Conservation (phyloP, 768 basidiomycete genomes). For the Phanerochaete sordida region DNA sequence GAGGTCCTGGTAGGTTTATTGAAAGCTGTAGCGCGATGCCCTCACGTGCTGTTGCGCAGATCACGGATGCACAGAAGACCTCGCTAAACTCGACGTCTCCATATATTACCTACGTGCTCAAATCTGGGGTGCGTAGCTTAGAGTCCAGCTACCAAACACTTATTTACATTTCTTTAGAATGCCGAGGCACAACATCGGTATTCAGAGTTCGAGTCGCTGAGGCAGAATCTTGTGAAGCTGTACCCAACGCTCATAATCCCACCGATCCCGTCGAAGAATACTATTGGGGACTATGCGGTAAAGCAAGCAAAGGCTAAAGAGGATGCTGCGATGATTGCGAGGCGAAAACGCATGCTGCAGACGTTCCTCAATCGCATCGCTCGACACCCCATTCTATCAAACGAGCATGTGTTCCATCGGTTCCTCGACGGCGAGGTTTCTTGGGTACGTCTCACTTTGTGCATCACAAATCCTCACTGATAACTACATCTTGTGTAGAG, state of each 20-base stretch:
- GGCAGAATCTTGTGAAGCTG: constrained; percentile 75
- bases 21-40: neutral
- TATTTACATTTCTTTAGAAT: constrained; percentile 55
- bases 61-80: constrained; percentile 95
- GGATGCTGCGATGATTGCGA: constrained; percentile 86
- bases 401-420: constrained; percentile 93
- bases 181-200: constrained; percentile 86
- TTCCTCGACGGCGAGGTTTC: constrained; percentile 96
- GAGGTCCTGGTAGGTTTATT: constrained; percentile 65
- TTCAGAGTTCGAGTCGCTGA: constrained; percentile 95
- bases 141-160: too few species aligned
- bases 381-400: constrained; percentile 91
- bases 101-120: constrained; percentile 94
- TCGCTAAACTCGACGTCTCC: constrained; percentile 81
- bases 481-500: constrained; percentile 43
- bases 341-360: constrained; percentile 91
- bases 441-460: constrained; percentile 58
- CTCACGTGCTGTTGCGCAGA: constrained; percentile 42
- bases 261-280: constrained; percentile 96
- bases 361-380: constrained; percentile 91
- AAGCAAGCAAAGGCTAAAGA: constrained; percentile 97
- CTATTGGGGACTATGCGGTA: constrained; percentile 92
- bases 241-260: constrained; percentile 97
- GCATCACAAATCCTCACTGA: neutral
- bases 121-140: constrained; percentile 66